Evolutionary conservation across 305 asterid genomes (phyloP), one percentile per base, ranked within the genome.

Genomic region (Fraxinus paxiana): DNA sequence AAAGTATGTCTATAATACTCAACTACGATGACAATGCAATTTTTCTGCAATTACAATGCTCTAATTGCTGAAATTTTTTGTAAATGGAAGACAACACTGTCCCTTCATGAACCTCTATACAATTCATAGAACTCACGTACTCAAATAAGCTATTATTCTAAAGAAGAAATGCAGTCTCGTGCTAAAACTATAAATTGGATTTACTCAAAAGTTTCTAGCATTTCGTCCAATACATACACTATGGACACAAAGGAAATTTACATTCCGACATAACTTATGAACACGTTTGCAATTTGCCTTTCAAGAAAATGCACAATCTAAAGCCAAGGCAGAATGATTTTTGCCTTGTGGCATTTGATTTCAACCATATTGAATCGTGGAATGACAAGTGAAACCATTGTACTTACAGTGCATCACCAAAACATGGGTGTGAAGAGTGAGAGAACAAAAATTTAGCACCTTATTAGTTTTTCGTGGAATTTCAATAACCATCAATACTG

Each of bases 401-500:
- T 54, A 18, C 26, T 54, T 17, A 6, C 65, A 54, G 65, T 18
- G 33, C 70, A 3, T 22, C 70, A 22, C 33, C n/a, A 61, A 61
- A 61, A 20, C 70, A 2, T 61, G 15, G 30, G 33, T 1, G 30
- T 22, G 33, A 20, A 61, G 33, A 61, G 15, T 51, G 34, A 61
- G 31, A 22, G 31, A 59, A 20, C 31, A 61, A 61, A 61, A 61
- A 61, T 22, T 61, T 8, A 3, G 33, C 70, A 61, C 70, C 30
- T 59, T 59, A 59, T 2, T 2, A 22, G 33, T 26, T 65, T 24
- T 28, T 65, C 20, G 1, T 3, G 35, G 76, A 69, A 65, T 6
- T 65, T 65, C 37, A 67, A 31, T 73, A 79, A 81, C 82, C 87
- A 22, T 85, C 90, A 48, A 87, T 82, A 38, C 80, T 82, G 73